Evolutionary conservation across 1,284 basidiomycete genomes (phyloP), one percentile per base, ranked within the genome.

Genomic region (Wallemia hederae): DNA sequence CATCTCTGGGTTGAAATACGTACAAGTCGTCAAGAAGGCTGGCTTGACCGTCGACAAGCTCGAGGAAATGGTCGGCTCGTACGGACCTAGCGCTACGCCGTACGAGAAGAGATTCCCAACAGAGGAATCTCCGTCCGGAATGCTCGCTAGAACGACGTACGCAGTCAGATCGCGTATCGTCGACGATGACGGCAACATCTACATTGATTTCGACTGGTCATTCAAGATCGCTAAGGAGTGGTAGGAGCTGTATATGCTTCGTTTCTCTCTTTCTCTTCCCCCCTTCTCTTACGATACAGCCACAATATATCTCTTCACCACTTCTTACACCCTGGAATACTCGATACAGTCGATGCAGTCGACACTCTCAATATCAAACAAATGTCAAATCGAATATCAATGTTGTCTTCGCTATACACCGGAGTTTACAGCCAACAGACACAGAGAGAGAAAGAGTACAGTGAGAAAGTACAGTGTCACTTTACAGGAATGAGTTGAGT

Each of bases 1-100:
- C 68, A 80, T 86, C 63, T 85, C 85, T 62, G 86, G 87, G 61
- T 79, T 85, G 55, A 79, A 83, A 65, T 91, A 90, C 68, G 74
- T 90, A 59, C 85, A 88, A 70, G 73, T 86, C 58, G 87, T 86
- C 62, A 88, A 87, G 71, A 78, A 82, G 17, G 71, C 78, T 2
- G 81, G 83, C 27, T 60, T 88, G 28, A 66, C 66, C 26, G 66
- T 68, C 66, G 60, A 65, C 64, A 62, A 62, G 33, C 66, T 70
- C 60, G 71, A 73, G 59, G 66, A 67, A 59, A 77, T 77, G 76
- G 71, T 77, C 27, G 76, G 76, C 22, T 74, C 72, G 2, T 76
- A 74, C 62, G 74, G 74, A 0, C 72, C 73, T 19, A 67, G 70
- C 60, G 65, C 68, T 1, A 69, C 73, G 2, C 70, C n/a, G 70